These are phyloP conservation scores for Mycena alexandri DNA, from an alignment of 768 basidiomycete genomes.

Conservation along the genomic window DNA sequence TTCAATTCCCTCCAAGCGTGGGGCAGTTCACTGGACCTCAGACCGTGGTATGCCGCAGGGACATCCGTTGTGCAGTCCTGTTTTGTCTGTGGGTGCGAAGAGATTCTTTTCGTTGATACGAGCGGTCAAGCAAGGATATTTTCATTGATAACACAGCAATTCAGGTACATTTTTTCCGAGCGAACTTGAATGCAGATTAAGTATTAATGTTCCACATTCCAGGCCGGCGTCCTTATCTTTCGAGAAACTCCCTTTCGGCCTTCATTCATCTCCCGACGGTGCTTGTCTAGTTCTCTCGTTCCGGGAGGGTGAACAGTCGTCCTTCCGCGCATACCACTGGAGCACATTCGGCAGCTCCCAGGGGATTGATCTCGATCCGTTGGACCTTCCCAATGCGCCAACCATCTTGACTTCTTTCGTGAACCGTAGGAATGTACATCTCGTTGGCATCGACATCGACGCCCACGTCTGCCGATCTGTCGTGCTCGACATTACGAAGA, in stretches of 20 bases:
- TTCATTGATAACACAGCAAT: constrained; percentile 66
- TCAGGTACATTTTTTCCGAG: constrained; percentile 56
- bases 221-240: constrained; percentile 63
- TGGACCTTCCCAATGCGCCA: constrained; percentile 48
- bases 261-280: constrained; percentile 66
- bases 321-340: constrained; percentile 65
- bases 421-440: constrained; percentile 55
- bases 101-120: constrained; percentile 64
- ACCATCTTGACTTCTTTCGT: constrained; percentile 59
- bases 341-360: constrained; percentile 64
- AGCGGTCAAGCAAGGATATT: constrained; percentile 60
- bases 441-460: constrained; percentile 54
- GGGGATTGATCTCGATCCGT: constrained; percentile 55
- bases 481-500: constrained; percentile 65
- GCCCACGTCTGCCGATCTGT: constrained; percentile 53
- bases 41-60: constrained; percentile 55
- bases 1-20: constrained; percentile 55
- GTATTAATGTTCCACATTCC: background rate
- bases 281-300: constrained; percentile 61
- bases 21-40: constrained; percentile 57
- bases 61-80: constrained; percentile 50
- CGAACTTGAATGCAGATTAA: background rate
- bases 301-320: constrained; percentile 29
- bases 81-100: constrained; percentile 65
- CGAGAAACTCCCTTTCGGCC: constrained; percentile 46